Base-by-base conservation (phyloP, 495 filamentous ascomycete genomes). In the Aspergillus taichungensis region DNA sequence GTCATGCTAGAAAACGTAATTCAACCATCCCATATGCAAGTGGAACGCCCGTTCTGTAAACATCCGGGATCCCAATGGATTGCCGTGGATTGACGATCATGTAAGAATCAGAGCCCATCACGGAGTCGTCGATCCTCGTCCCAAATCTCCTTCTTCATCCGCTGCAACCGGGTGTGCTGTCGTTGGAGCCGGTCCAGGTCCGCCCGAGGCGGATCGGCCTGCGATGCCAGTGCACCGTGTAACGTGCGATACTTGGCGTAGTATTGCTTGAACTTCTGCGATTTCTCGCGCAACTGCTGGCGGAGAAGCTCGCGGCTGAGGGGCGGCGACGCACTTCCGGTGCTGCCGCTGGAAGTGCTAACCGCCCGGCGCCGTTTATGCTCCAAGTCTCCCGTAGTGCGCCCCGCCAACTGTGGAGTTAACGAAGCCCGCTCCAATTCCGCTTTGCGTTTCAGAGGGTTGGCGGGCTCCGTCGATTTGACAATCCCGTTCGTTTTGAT, bases 71-170 rank as follows among this genome's bases (percentile, higher is more conserved):
- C 34, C 18, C 18, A 24, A 24, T 24, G 18, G 18, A 24, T 24
- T 24, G 18, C 18, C 18, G 18, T 24, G 18, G 18, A 24, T 4
- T 24, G 18, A 24, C 33, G n/a, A 14, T 10, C 13, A 7, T 37
- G 35, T 10, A 2, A 2, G 3, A 12, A 13, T 37, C 35, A 39
- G 30, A 51, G 44, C 24, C 51, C 56, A 12, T 59, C 51, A 18
- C 53, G 62, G 6, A 66, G 54, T 31, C 57, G 52, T 46, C 54
- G 53, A 42, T 62, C 54, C 44, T 75, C 69, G 32, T 69, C 67
- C 60, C 77, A 78, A 37, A 89, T 87, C 37, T 86, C 75, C 41
- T 65, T 64, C 66, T 89, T 89, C 75, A 85, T 78, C 10, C 46
- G 52, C 36, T 72, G 63, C 30, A 89, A 67, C 11, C 73, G 68